Conservation (phyloP, 2,329 filamentous ascomycete species). For the Fusarium sambucinum region DNA sequence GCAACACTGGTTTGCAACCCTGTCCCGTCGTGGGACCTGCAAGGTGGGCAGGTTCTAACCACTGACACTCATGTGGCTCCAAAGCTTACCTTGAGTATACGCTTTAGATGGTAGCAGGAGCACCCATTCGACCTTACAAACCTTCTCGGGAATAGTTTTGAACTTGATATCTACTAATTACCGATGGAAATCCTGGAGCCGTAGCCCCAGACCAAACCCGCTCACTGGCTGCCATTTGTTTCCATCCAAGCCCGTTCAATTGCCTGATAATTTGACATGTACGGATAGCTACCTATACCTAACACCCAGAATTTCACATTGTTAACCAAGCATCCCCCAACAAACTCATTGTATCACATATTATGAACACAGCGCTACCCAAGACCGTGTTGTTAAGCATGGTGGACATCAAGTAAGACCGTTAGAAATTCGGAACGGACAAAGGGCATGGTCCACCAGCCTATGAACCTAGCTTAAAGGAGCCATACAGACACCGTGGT, state of each 20-base stretch:
- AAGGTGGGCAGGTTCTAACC: background rate
- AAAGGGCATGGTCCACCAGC: background rate
- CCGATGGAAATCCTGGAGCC: slow-evolving; percentile 22
- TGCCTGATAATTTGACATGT: slow-evolving; percentile 14
- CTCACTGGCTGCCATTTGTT: slow-evolving; percentile 21
- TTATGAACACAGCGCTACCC: background rate
- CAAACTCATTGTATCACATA: background rate
- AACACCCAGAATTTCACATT: background rate
- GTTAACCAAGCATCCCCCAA: background rate
- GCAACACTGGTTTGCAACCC: background rate
- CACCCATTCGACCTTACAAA: background rate
- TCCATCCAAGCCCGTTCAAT: slow-evolving; percentile 27
- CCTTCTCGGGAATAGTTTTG: background rate
- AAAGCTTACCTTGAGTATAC: background rate
- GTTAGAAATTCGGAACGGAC: background rate
- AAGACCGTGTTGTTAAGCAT: background rate
- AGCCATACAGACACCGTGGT: background rate
- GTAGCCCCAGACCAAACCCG: slow-evolving; percentile 27
- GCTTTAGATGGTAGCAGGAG: background rate
- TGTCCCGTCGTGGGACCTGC: background rate
- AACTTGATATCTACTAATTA: slow-evolving; percentile 5
- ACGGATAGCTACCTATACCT: background rate
- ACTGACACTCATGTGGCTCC: background rate
- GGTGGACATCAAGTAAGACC: background rate
- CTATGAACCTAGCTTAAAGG: background rate